These are phyloP conservation scores for Yamadazyma mexicana DNA, from an alignment of 1,139 yeast species.

Conservation along the genomic window DNA sequence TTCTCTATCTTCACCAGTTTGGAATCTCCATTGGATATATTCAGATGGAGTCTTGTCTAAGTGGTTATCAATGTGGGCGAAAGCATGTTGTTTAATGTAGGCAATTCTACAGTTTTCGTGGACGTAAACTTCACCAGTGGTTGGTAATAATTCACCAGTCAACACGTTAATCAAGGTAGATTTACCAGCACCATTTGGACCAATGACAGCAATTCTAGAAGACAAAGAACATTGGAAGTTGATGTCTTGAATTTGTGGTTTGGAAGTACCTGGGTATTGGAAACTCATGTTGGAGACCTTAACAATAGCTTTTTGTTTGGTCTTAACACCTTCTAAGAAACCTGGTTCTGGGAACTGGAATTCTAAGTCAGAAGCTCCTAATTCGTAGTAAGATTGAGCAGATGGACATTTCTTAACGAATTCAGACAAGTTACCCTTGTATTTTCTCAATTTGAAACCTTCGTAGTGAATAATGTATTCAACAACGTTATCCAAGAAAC, in stretches of 20 bases:
- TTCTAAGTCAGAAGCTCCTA: constrained; percentile 96
- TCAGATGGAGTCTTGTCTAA: constrained; percentile 99
- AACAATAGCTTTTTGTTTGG: constrained; percentile 99
- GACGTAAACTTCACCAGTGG: constrained; percentile 96
- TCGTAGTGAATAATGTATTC: constrained; percentile 99
- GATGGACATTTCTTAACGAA: constrained; percentile 98
- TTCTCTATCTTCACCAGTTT: constrained; percentile 99
- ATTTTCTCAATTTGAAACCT: constrained; percentile 98
- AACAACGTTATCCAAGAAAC: constrained; percentile 96
- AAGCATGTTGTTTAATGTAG: constrained; percentile 99
- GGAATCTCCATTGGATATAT: constrained; percentile 99
- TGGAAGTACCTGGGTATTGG: constrained; percentile 98
- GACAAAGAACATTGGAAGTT: constrained; percentile 98
- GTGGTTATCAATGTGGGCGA: constrained; percentile 98
- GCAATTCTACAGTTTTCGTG: constrained; percentile 99
- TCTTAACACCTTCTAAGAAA: constrained; percentile 99
- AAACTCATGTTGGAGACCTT: constrained; percentile 94
- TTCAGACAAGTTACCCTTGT: constrained; percentile 99
- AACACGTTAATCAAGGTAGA: constrained; percentile 96
- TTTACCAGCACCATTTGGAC: constrained; percentile 99
- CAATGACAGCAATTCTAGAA: constrained; percentile 99
- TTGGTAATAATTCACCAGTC: constrained; percentile 99
- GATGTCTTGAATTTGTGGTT: constrained; percentile 88
- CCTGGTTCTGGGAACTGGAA: constrained; percentile 99
- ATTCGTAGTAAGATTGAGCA: constrained; percentile 97